Percentiles rank a stretch among this genome's conserved stretches.
Conservation (phyloP, 768 basidiomycete genomes). For the Pholiota microspora region DNA sequence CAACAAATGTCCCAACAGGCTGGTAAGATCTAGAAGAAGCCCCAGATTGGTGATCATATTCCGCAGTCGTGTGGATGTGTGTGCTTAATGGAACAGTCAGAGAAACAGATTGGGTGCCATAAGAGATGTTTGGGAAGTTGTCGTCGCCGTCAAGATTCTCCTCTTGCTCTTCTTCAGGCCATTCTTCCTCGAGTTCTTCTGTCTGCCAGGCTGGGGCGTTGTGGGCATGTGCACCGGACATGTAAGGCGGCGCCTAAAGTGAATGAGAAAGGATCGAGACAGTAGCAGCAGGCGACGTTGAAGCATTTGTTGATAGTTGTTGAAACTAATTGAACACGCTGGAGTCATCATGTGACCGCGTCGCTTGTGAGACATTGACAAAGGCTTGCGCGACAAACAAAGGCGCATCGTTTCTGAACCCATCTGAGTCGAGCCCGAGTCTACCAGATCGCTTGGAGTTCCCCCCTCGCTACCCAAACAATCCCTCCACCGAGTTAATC, state of each 20-base stretch:
- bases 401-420: neutral
- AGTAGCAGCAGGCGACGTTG: constrained; percentile 1
- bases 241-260: constrained; percentile 21
- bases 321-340: constrained; percentile 6
- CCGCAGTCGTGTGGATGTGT: constrained; percentile 46
- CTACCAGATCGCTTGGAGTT: neutral
- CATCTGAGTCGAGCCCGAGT: too few relatives aligned
- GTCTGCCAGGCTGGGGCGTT: constrained; percentile 75
- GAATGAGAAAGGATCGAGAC: neutral
- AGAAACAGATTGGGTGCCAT: constrained; percentile 57
- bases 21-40: constrained; percentile 27
- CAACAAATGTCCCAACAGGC: constrained; percentile 68
- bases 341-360: constrained; percentile 19
- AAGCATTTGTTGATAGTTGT: constrained; percentile 11
- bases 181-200: constrained; percentile 89
- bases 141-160: constrained; percentile 32
- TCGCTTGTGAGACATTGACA: constrained; percentile 10
- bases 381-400: constrained; percentile 7
- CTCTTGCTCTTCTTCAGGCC: constrained; percentile 77
- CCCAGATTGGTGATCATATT: constrained; percentile 27
- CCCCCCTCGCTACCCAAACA: neutral
- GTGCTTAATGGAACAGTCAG: constrained; percentile 56
- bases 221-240: constrained; percentile 23
- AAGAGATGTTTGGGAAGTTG: constrained; percentile 38
- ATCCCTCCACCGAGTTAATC: neutral